Base-by-base conservation (phyloP, 148 eudicot species). In the Dianthus caryophyllus region DNA sequence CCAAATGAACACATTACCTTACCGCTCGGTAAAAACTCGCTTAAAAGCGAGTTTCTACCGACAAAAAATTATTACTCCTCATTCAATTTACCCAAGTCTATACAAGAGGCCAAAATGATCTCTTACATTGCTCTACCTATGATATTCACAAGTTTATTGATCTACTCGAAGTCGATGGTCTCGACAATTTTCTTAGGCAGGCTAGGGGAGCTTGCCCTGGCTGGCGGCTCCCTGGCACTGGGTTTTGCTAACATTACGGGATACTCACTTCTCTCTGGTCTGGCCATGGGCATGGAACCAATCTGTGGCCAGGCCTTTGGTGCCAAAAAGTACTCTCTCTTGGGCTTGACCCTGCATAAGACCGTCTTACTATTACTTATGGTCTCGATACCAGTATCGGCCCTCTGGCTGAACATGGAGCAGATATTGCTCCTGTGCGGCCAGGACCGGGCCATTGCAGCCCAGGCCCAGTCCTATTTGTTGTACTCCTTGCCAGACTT, bases 281-380 rank as follows among this genome's bases (percentile, higher is more conserved):
- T 86, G 0, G 86, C 91, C 26, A 74, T 74, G 83, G 88, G 90
- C 0, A 86, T 86, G 91, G 91, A 86, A 24, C 88, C 91, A 22
- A 80, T 86, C 0, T 86, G 91, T 51, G 87, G 85, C 47, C 90
- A 86, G 58, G 87, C 90, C 36, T 81, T 70, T 10, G 90, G 90
- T 1, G 85, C 87, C 0, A 61, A 74, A 18, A 77, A 67, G n/a
- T 65, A 71, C 22, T 53, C 75, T 0, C 54, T 81, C 1, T 53
- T 77, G 7, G 80, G 82, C 67, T 73, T 82, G 9, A 74, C 91
- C 16, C 29, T 84, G 3, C 74, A 72, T n/a, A 73, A 81, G 26
- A 86, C 86, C 0, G 67, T 84, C 24, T 41, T 80, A 30, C 58
- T 84, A 27, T 69, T 86, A n/a, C 51, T 84, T 6, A 44, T 78